Evolutionary conservation across 2,329 filamentous ascomycete genomes (phyloP).

Genomic region (Mycosphaerella arachidis): DNA sequence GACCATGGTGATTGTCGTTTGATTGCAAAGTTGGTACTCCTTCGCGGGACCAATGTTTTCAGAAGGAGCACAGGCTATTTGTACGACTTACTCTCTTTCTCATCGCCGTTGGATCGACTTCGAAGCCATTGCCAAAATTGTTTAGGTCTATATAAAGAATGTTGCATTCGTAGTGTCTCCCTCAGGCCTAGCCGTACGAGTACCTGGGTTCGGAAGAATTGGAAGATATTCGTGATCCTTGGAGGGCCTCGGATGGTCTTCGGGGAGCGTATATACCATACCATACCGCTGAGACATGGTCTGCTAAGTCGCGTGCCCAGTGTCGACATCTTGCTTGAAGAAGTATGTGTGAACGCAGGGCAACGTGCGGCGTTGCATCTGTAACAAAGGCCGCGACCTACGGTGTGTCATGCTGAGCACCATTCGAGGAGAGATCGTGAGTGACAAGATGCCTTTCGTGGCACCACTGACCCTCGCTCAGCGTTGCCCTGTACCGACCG

Average conservation of each 20-base stretch:
- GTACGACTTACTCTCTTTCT: not conserved
- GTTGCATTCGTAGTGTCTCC: not conserved
- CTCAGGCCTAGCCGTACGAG: not conserved
- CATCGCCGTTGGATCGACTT: not conserved
- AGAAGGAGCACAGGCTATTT: not conserved
- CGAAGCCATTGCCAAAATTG: not conserved
- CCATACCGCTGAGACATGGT: not conserved
- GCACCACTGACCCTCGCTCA: not conserved
- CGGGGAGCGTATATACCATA: not conserved
- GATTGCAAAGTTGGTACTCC: not conserved
- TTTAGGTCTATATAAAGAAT: not conserved
- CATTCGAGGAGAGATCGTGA: not conserved
- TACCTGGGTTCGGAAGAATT: not conserved
- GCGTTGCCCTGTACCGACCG: no score
- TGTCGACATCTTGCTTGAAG: not conserved
- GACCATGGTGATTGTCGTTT: conserved; percentile 2
- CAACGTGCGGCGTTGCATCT: not conserved
- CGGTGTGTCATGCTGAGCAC: not conserved
- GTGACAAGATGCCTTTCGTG: not conserved
- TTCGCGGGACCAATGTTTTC: not conserved
- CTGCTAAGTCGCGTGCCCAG: not conserved
- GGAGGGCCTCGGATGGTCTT: not conserved
- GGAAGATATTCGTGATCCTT: not conserved
- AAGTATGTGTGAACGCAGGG: not conserved
- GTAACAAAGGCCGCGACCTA: not conserved